Conservation (phyloP, 148 eudicot genomes). For the Fagopyrum tataricum region DNA sequence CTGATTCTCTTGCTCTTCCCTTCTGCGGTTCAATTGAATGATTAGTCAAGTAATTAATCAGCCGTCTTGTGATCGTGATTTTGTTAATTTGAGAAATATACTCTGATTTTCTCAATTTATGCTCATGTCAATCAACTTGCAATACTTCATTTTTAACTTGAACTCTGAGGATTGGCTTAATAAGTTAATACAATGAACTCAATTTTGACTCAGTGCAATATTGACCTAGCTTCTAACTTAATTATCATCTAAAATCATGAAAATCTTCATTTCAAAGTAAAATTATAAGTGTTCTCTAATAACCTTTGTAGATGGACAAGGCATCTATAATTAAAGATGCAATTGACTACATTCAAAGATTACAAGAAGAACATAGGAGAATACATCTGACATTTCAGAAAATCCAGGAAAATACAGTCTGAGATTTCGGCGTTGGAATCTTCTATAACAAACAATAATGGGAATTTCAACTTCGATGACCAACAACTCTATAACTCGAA, state of each 20-base stretch:
- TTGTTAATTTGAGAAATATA: not conserved
- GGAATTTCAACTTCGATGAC: not conserved
- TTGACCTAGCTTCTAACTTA: not conserved
- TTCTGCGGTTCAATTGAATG: not conserved
- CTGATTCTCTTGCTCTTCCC: not conserved
- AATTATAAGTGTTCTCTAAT: not conserved
- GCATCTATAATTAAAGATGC: constrained; percentile 2
- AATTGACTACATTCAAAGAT: not conserved
- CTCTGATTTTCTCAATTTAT: not conserved
- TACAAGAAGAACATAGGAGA: not conserved
- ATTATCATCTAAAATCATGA: not conserved
- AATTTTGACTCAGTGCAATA: too few relatives aligned
- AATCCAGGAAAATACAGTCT: too few relatives aligned
- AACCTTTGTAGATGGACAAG: not conserved
- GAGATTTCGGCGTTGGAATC: not conserved
- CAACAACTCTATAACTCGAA: not conserved
- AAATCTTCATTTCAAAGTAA: not conserved
- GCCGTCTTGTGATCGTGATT: not conserved
- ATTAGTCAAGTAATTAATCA: not conserved
- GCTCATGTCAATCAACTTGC: not conserved
- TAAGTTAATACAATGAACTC: too few relatives aligned
- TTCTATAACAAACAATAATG: not conserved
- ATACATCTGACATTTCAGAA: too few relatives aligned
- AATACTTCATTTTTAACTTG: too few relatives aligned
- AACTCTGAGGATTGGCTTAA: too few relatives aligned